Percentiles rank a stretch among this genome's conserved stretches.
Conservation (phyloP, 2,329 filamentous ascomycete genomes). For the Botrytis deweyae region DNA sequence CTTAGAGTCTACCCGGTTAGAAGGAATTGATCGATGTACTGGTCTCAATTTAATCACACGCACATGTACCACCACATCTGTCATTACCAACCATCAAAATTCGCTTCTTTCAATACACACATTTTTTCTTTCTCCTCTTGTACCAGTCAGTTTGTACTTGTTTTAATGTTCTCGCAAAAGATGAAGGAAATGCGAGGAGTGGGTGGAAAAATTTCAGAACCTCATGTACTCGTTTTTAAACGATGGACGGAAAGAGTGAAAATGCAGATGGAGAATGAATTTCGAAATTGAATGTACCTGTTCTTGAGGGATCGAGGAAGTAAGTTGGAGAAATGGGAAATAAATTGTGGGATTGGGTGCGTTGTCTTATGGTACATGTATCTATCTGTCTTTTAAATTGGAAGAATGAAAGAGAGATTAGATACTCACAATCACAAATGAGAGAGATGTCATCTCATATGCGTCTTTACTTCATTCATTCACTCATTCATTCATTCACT, state of each 20-base stretch:
- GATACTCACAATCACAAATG: neutral
- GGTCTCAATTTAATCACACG: neutral
- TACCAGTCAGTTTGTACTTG: neutral
- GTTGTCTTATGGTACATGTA: neutral
- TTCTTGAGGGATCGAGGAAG: neutral
- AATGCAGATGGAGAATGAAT: neutral
- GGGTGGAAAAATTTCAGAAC: neutral
- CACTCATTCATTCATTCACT: no score
- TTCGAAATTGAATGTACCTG: neutral
- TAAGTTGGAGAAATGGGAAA: no score
- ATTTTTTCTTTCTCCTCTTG: neutral
- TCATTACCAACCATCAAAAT: neutral
- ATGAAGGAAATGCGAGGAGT: no score
- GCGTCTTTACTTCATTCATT: no score
- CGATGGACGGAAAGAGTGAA: neutral
- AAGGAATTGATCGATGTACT: neutral
- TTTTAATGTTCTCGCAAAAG: neutral
- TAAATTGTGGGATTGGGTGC: neutral
- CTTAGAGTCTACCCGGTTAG: no score
- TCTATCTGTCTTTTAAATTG: neutral
- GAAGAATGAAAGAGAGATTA: neutral
- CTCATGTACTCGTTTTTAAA: accelerated
- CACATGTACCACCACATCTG: neutral
- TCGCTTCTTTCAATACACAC: neutral
- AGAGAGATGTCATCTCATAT: no score